Base-by-base conservation (phyloP, 1,139 yeast genomes). In the Saccharomycopsis hybrid region DNA sequence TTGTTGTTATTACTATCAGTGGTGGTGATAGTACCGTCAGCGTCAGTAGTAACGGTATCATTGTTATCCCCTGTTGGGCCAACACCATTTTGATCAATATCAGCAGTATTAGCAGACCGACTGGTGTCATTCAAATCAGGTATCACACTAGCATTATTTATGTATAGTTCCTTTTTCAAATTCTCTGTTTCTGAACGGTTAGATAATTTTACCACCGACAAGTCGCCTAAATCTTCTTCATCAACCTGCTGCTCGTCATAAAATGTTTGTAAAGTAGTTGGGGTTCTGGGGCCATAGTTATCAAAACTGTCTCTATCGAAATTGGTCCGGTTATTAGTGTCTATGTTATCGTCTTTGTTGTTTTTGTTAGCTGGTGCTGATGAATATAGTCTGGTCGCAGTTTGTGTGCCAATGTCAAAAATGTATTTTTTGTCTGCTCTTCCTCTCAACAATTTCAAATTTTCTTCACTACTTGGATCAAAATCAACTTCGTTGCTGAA, bases 401-500 rank as follows among this genome's bases (percentile, higher is more conserved):
- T 46, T 44, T 62, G 60, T 29, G 59, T 60, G 11, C 65, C 65
- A 9, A 73, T 56, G 60, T 81, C 87, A 64, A 81, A 81, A 46
- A 80, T 75, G 54, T 77, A 77, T 38, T 75, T 70, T 46, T 76
- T 70, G 46, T 75, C 75, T 11, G 70, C 68, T 32, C 68, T 70
- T 49, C 70, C 71, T 47, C 65, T 66, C 28, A 76, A 57, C 2
- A 82, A 61, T 37, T 66, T 68, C 56, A 70, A 70, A 60, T 89
- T 92, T 25, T 73, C 70, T 7, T 73, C 75, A 0, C 79, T 71
- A 1, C 71, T 67, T 0, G 97, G 96, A 61, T 89, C 83, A 62
- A 90, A 92, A 62, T 89, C 95, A 56, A 87, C 69, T 50, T 88
- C 97, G 59, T 90, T 96, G 51, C 84, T 76, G 44, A 92, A 67